Evolutionary conservation across 129 eudicot genomes (phyloP).

Genomic region (sunflower (Helianthus annuus)): HanXRQr2.0-SUNRISE NC_035446.2:64771347-64771846

Average conservation of each 20-base stretch:
- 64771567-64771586: conserved; percentile 87
- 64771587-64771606: conserved; percentile 40
- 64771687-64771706: background rate
- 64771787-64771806: too few relatives aligned
- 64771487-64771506: background rate
- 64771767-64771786: too few relatives aligned
- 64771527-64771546: conserved; percentile 80
- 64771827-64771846: too few relatives aligned
- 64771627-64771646: conserved; percentile 20
- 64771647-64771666: background rate
- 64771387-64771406: conserved; percentile 72
- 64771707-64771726: too few relatives aligned
- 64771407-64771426: conserved; percentile 80
- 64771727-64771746: too few relatives aligned
- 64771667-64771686: background rate
- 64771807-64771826: too few relatives aligned
- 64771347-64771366: conserved; percentile 83
- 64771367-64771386: conserved; percentile 64
- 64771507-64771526: conserved; percentile 46
- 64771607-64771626: conserved; percentile 4
- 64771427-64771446: conserved; percentile 78
- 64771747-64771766: too few relatives aligned
- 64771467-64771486: conserved; percentile 10
- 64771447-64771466: conserved; percentile 6
- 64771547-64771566: conserved; percentile 47